A percentile compares a stretch with the other conserved stretches of the same genome.
phyloP scores from a whole-genome alignment of 495 filamentous ascomycete genomes.

The Pyrenula aspistea region DNA sequence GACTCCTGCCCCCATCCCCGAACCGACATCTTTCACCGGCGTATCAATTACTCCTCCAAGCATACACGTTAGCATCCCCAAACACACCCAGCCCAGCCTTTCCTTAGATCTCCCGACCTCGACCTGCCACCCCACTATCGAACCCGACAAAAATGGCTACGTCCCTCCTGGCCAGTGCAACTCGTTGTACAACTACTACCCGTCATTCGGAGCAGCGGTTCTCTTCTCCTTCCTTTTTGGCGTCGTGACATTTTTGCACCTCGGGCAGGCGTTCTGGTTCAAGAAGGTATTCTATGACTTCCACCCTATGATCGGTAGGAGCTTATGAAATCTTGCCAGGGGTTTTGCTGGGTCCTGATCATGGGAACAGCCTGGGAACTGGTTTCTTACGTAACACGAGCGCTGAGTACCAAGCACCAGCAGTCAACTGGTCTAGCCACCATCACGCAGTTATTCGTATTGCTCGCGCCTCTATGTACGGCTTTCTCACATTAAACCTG shows the following conservation, averaged over 20 bases:
- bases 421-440: constrained; percentile 5
- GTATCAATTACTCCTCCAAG: background rate
- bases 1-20: background rate
- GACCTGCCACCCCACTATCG: constrained; percentile 16
- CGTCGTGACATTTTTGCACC: constrained; percentile 10
- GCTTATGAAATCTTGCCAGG: constrained; percentile 8
- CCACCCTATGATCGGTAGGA: background rate
- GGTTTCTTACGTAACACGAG: constrained; percentile 14
- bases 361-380: constrained; percentile 21
- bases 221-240: constrained; percentile 17
- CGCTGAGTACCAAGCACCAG: constrained; percentile 15
- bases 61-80: background rate
- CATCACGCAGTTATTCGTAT: constrained; percentile 6
- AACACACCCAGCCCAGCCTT: background rate
- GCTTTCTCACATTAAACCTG: too few species aligned
- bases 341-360: constrained; percentile 31
- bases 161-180: constrained; percentile 26
- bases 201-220: constrained; percentile 18
- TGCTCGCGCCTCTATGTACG: constrained; percentile 10
- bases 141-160: constrained; percentile 27
- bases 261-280: constrained; percentile 15
- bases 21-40: background rate
- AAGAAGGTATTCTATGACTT: constrained; percentile 15
- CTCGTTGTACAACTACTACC: constrained; percentile 27
- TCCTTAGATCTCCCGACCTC: constrained; percentile 3